Conservation (phyloP, 495 filamentous ascomycete species). For the Hypoxylon rickii region DNA sequence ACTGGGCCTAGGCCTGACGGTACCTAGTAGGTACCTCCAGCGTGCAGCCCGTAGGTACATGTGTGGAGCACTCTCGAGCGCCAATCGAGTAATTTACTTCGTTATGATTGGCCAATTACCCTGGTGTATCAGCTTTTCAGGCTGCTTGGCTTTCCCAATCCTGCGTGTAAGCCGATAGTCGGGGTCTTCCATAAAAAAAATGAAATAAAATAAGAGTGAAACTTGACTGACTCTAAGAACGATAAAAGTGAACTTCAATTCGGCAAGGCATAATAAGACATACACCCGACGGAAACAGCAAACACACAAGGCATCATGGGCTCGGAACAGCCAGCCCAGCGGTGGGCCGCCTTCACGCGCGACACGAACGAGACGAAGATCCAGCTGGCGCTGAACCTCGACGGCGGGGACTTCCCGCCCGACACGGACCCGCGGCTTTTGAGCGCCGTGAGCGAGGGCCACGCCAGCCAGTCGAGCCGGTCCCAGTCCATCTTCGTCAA, state of each 20-base stretch:
- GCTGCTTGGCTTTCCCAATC: too few relatives aligned
- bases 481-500: constrained; percentile 84
- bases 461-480: constrained; percentile 80
- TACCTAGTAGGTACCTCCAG: not conserved
- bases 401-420: constrained; percentile 81
- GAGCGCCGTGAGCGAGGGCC: constrained; percentile 52
- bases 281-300: not conserved
- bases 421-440: constrained; percentile 51
- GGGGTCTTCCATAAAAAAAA: not conserved
- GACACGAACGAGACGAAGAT: constrained; percentile 98
- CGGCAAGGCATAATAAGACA: not conserved
- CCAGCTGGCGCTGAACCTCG: constrained; percentile 84
- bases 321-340: constrained; percentile 43
- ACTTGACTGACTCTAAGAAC: not conserved
- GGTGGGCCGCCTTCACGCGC: constrained; percentile 77
- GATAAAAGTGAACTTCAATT: too few relatives aligned
- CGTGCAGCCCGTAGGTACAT: too few relatives aligned
- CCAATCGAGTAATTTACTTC: constrained; percentile 22
- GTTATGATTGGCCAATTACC: constrained; percentile 29
- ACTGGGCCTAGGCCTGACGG: not conserved
- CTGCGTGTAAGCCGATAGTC: constrained; percentile 24
- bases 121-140: constrained; percentile 10
- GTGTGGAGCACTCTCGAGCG: constrained; percentile 5
- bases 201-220: too few relatives aligned
- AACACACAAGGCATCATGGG: constrained; percentile 41